A percentile compares a stretch with the other conserved stretches of the same genome.
Evolutionary conservation across 2,329 filamentous ascomycete genomes (phyloP).

Genomic region (Colletotrichum caudatum): DNA sequence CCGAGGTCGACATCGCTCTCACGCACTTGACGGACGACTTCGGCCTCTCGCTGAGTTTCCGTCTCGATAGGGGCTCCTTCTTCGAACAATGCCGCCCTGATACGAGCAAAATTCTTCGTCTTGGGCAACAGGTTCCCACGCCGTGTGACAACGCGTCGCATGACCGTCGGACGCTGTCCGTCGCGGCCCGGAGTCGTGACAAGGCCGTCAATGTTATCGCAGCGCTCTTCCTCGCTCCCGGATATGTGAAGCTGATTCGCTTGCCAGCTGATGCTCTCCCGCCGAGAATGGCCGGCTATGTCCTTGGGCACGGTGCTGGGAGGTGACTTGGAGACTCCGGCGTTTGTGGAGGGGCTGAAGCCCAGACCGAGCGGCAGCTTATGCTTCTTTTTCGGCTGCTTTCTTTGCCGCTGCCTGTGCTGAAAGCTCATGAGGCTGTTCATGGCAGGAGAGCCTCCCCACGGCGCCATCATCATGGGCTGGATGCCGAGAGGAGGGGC

Average conservation of each 20-base stretch:
- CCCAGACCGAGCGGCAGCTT: conserved; percentile 62
- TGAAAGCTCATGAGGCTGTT: conserved; percentile 87
- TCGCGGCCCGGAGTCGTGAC: conserved; percentile 61
- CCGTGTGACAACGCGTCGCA: conserved; percentile 84
- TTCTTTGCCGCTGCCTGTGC: conserved; percentile 78
- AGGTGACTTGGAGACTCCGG: conserved; percentile 76
- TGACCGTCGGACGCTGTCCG: conserved; percentile 75
- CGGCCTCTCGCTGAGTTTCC: conserved; percentile 90
- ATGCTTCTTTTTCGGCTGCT: conserved; percentile 71
- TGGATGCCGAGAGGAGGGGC: conserved; percentile 58
- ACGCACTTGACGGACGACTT: conserved; percentile 94
- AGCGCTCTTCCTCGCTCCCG: conserved; percentile 77
- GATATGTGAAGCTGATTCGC: conserved; percentile 89
- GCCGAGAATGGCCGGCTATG: conserved; percentile 65
- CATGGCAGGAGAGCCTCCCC: conserved; percentile 77
- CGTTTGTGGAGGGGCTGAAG: conserved; percentile 58
- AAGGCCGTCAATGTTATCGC: conserved; percentile 69
- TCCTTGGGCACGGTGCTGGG: conserved; percentile 62
- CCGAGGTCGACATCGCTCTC: conserved; percentile 83
- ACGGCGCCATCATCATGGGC: conserved; percentile 68
- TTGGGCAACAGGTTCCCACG: conserved; percentile 94
- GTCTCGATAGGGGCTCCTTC: conserved; percentile 89
- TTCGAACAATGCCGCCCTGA: conserved; percentile 88
- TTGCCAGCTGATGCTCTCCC: conserved; percentile 91
- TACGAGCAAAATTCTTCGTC: conserved; percentile 94